phyloP scores from a whole-genome alignment of 2,329 filamentous ascomycete genomes.

The Alternaria sp. region DNA sequence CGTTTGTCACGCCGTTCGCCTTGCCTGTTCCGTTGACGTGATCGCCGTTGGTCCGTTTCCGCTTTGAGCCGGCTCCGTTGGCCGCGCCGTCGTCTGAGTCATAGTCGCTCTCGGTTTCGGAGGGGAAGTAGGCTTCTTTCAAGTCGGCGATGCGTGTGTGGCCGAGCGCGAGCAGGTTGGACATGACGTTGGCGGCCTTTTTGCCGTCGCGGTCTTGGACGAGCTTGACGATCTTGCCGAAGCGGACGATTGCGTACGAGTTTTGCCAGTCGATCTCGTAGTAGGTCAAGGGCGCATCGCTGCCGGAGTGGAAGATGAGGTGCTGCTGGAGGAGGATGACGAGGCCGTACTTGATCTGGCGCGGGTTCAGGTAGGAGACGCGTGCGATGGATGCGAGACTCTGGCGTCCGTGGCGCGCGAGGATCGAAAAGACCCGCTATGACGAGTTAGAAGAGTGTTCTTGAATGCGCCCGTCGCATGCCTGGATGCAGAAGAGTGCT shows the following conservation, averaged over 20 bases:
- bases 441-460: conserved; percentile 16
- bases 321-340: conserved; percentile 88
- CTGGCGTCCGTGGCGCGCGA: conserved; percentile 80
- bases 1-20: conserved; percentile 23
- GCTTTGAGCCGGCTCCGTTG: conserved; percentile 32
- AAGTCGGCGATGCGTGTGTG: conserved; percentile 76
- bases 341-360: conserved; percentile 80
- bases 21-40: conserved; percentile 28
- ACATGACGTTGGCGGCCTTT: conserved; percentile 75
- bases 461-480: conserved; percentile 14
- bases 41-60: conserved; percentile 28
- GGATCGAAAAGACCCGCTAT: conserved; percentile 82
- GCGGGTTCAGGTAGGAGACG: conserved; percentile 73
- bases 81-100: conserved; percentile 40
- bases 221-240: conserved; percentile 79
- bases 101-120: conserved; percentile 35
- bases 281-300: conserved; percentile 68
- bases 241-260: conserved; percentile 82
- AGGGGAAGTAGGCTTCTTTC: conserved; percentile 65
- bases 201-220: conserved; percentile 76
- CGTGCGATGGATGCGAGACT: conserved; percentile 72
- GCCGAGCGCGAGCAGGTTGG: conserved; percentile 76
- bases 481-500: neutral
- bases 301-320: conserved; percentile 75
- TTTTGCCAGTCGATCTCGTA: conserved; percentile 85